These are phyloP conservation scores for Haplosporangium gracile DNA, from an alignment of 192 early-diverging fungal genomes.

Conservation along the genomic window DNA sequence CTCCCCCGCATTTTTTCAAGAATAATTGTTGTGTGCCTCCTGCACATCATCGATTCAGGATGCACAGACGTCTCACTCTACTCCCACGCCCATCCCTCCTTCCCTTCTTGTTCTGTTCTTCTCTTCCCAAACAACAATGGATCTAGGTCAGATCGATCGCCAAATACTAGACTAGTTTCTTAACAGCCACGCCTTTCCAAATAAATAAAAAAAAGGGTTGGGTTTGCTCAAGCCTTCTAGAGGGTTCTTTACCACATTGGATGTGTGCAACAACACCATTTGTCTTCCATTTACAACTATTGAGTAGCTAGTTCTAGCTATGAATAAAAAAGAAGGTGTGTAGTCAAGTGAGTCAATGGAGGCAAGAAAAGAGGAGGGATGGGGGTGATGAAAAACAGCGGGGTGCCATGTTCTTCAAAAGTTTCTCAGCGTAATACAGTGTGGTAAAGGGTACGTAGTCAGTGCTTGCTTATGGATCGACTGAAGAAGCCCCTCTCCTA, in stretches of 20 bases:
- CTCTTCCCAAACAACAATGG: too few relatives aligned
- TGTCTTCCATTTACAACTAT: too few relatives aligned
- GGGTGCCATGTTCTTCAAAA: not conserved
- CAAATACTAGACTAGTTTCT: not conserved
- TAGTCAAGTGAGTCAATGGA: constrained; percentile 1
- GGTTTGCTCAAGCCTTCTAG: not conserved
- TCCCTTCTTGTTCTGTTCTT: too few relatives aligned
- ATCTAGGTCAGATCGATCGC: not conserved
- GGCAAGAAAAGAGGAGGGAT: not conserved
- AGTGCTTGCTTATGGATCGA: not conserved
- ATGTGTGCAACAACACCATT: too few relatives aligned
- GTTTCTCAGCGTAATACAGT: not conserved
- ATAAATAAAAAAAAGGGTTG: not conserved
- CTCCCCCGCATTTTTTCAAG: not conserved
- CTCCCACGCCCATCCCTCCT: not conserved
- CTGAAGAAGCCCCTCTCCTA: not conserved
- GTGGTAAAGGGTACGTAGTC: not conserved
- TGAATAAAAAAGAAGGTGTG: too few relatives aligned
- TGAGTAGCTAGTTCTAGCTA: too few relatives aligned
- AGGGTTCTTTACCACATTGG: not conserved
- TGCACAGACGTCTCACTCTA: constrained; percentile 2
- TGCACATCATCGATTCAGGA: not conserved
- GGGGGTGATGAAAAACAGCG: not conserved
- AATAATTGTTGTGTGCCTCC: not conserved
- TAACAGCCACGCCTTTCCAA: not conserved